Base-by-base conservation (phyloP, 1,284 basidiomycete species). In the Ustilago cynodontis region DNA sequence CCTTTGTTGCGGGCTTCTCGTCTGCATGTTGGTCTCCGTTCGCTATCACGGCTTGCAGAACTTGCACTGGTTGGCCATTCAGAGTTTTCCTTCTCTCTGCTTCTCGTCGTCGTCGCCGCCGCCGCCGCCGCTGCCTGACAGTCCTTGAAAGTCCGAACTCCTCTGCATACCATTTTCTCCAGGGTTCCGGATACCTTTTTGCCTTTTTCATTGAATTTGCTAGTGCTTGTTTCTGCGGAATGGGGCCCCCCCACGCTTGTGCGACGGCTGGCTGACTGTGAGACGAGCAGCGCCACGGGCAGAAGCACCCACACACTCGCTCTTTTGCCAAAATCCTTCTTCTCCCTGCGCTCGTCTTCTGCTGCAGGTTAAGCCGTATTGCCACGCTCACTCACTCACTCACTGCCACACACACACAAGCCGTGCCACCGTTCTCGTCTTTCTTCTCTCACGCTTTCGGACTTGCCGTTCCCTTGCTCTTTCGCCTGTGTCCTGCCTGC, bases 241-340 rank as follows among this genome's bases (percentile, higher is more conserved):
- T 22, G 22, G 47, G 47, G 18, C 33, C 51, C 33, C 51, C n/a
- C n/a, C n/a, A n/a, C n/a, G n/a, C n/a, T n/a, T n/a, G n/a, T n/a
- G n/a, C n/a, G n/a, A n/a, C n/a, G n/a, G n/a, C n/a, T n/a, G n/a
- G 50, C 59, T 61, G 59, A 61, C 59, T 61, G 59, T 53, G 50
- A n/a, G n/a, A 49, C 41, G 50, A 61, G 51, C 28, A 53, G 51
- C 24, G 29, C 37, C 59, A 51, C 47, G 13, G 10, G 4, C 22
- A 45, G 7, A n/a, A 4, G 16, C 22, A 5, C n/a, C 4, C 47
- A 13, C 47, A 7, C 2, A 20, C 37, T 41, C 37, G 10, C 37
- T 16, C 37, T 43, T 43, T n/a, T 14, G 14, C 47, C 20, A 49
- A 9, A 14, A 11, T 49, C 6, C n/a, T 37, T 39, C 22, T 24